Evolutionary conservation across 176 grass and related monocot species (phyloP).

Genomic region (Oryza glaberrima): DNA sequence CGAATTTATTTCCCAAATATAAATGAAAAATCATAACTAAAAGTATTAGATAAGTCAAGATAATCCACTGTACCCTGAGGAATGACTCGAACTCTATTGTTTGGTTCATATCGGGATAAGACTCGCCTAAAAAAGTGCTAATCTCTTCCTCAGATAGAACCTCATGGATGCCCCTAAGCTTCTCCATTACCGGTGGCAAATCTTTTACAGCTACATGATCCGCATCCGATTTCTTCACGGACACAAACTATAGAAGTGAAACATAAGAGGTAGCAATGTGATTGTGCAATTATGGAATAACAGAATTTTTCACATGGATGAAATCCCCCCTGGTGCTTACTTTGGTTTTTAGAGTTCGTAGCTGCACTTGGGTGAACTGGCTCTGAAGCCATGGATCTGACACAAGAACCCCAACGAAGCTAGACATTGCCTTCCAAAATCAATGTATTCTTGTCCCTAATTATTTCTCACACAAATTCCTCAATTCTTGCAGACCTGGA

Average conservation of each 20-base stretch:
- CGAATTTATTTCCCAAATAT: neutral
- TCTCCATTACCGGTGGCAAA: conserved; percentile 79
- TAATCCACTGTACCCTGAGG: conserved; percentile 62
- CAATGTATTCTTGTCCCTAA: neutral
- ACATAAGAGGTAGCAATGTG: neutral
- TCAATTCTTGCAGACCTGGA: neutral
- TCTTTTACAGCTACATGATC: conserved; percentile 72
- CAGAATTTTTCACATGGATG: neutral
- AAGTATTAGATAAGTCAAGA: neutral
- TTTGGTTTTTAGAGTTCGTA: conserved; percentile 81
- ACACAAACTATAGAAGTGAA: conserved; percentile 45
- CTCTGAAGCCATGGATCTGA: conserved; percentile 90
- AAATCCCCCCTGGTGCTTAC: conserved; percentile 41
- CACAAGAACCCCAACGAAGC: conserved; percentile 78
- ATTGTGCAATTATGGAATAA: neutral
- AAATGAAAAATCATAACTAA: neutral
- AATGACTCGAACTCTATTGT: conserved; percentile 90
- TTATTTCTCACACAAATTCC: neutral
- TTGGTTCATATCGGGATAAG: conserved; percentile 63
- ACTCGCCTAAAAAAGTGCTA: conserved; percentile 49
- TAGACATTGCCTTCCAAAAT: conserved; percentile 63
- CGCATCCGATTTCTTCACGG: conserved; percentile 44
- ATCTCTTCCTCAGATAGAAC: conserved; percentile 75
- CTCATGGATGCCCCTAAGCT: conserved; percentile 77
- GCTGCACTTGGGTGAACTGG: conserved; percentile 99